Evolutionary conservation across 345 rosid species (phyloP).

Genomic region (Lepidium aucheri): DNA sequence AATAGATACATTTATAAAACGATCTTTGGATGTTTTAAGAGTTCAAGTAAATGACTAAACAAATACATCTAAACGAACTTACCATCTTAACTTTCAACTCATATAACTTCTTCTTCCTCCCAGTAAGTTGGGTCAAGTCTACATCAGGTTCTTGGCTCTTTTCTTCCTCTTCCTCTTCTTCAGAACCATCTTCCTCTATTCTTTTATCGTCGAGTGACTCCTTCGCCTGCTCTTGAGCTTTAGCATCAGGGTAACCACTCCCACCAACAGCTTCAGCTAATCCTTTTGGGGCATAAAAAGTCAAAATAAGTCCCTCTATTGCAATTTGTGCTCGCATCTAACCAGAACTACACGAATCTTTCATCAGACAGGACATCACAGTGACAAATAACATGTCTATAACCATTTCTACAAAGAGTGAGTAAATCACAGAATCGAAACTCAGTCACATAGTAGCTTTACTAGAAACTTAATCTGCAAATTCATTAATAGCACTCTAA

Average conservation of each 20-base stretch:
- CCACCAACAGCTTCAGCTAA: slow-evolving; percentile 30
- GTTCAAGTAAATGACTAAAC: not conserved
- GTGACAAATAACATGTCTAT: not conserved
- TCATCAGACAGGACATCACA: not conserved
- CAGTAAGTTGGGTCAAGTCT: slow-evolving; percentile 66
- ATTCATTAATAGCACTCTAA: not conserved
- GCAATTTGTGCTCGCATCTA: not conserved
- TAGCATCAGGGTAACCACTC: slow-evolving; percentile 5
- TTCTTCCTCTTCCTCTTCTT: slow-evolving; percentile 35
- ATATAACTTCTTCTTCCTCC: slow-evolving; percentile 67
- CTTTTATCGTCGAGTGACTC: slow-evolving; percentile 28
- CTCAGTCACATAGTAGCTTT: not conserved
- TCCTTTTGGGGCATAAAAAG: slow-evolving; percentile 24
- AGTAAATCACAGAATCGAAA: not conserved
- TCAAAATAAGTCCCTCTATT: not conserved
- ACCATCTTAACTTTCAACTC: slow-evolving; percentile 91
- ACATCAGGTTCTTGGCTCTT: slow-evolving; percentile 41
- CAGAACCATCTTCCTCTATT: slow-evolving; percentile 36
- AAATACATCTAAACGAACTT: not conserved
- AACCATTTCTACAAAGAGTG: not conserved
- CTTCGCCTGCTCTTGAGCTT: slow-evolving; percentile 24
- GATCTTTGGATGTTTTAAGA: not conserved
- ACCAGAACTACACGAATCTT: not conserved
- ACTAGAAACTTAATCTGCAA: not conserved
- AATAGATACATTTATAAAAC: not conserved